Base-by-base conservation (phyloP, 768 basidiomycete species). In the Pulveroboletus sp. region DNA sequence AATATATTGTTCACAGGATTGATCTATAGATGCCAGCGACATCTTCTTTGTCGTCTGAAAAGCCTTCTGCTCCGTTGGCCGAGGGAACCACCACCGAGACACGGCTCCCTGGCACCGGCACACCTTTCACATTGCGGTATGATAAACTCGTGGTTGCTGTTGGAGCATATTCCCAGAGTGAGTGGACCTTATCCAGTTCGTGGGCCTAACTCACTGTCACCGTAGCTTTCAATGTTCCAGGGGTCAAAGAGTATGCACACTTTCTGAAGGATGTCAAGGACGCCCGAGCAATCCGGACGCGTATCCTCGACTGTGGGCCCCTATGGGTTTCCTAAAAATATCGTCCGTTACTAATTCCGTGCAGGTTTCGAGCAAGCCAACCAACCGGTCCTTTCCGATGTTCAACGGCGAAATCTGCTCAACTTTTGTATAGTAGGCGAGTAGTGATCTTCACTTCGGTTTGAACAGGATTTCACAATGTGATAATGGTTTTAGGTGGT, bases 121-220 rank as follows among this genome's bases (percentile, higher is more conserved):
- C 71, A 27, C 67, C 74, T 8, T 91, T 88, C 64, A 72, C 75
- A 8, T 43, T 92, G 39, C 66, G 69, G 17, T 93, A 87, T 60
- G 90, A 93, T 67, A 89, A 87, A 63, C 76, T 93, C 11, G 80
- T 93, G 47, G 81, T 94, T 42, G 83, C 88, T 7, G 89, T 90
- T 1, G 92, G 92, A 3, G 86, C 87, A 40, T 93, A 93, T 68
- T 82, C 79, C 3, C 89, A 92, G 64, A 93, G 89, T 89, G 59
- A 44, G 78, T 57, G 3, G 33, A 5, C 30, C 31, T 28, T 27
- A 45, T 51, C 57, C 46, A 42, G 31, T 57, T 30, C 33, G 33
- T 30, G 10, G 10, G 37, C 46, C 8, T 38, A 18, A 31, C 42
- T 57, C 31, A 54, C 3, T n/a, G 15, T 43, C 28, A 28, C 43